phyloP scores from a whole-genome alignment of 352 stramenopile species.

The Globisporangium splendens region DNA sequence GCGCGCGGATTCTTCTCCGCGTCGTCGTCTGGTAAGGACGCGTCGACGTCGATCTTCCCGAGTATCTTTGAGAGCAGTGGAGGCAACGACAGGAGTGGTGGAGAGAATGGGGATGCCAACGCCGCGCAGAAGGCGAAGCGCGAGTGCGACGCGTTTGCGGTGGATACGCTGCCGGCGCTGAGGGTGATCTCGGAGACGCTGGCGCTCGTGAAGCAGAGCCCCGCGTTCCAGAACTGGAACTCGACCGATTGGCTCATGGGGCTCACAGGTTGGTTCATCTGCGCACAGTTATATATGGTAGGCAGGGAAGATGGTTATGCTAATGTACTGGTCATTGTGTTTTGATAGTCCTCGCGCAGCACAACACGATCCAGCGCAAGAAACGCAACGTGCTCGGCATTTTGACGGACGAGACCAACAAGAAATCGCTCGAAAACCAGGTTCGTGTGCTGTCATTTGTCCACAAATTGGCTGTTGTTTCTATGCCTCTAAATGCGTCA shows the following conservation, averaged over 20 bases:
- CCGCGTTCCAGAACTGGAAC: constrained; percentile 65
- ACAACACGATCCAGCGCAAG: constrained; percentile 49
- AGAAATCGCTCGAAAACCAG: constrained; percentile 21
- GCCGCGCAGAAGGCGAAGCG: background rate
- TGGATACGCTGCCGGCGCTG: constrained; percentile 68
- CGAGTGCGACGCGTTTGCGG: constrained; percentile 34
- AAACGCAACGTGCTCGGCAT: constrained; percentile 22
- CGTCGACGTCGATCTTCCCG: constrained; percentile 5
- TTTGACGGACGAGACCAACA: constrained; percentile 20
- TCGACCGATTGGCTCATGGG: constrained; percentile 78
- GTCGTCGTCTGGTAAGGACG: constrained; percentile 3
- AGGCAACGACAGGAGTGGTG: background rate
- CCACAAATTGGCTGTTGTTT: background rate
- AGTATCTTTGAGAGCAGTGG: background rate
- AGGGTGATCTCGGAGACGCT: constrained; percentile 75
- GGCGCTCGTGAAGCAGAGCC: constrained; percentile 49
- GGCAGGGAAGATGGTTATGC: background rate
- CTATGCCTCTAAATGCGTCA: background rate
- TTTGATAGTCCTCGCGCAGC: constrained; percentile 46
- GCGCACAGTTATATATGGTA: background rate
- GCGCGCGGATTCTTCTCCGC: constrained; percentile 5
- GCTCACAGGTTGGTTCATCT: constrained; percentile 36
- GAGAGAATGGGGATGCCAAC: background rate
- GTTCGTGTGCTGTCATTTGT: background rate
- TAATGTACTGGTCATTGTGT: background rate